Conservation (phyloP, 208 protist genomes). For the Leishmania turanica region DNA sequence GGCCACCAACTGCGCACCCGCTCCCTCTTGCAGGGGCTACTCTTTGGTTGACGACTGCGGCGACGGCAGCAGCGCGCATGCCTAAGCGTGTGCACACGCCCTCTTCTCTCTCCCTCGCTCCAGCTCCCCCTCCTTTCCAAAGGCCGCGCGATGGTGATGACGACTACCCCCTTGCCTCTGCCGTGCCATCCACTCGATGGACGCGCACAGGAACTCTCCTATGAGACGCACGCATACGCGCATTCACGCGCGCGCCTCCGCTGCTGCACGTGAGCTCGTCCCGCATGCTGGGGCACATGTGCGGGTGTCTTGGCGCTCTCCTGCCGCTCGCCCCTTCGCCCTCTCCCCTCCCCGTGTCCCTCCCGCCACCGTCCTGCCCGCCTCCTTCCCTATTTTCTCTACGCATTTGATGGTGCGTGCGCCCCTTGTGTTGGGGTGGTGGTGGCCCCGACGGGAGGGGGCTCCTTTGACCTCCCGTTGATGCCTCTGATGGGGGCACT, state of each 20-base stretch:
- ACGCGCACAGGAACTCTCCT: neutral
- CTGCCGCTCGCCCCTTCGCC: neutral
- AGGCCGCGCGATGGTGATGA: neutral
- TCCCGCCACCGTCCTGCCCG: neutral
- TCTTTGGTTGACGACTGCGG: conserved; percentile 39
- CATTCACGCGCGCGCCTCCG: neutral
- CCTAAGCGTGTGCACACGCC: neutral
- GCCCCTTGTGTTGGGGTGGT: neutral
- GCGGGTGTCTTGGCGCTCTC: neutral
- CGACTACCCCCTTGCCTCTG: neutral
- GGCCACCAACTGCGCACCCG: conserved; percentile 60
- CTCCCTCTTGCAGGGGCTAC: conserved; percentile 66
- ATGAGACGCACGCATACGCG: neutral
- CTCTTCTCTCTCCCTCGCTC: neutral
- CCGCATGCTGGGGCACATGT: neutral
- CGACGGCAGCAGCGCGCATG: neutral
- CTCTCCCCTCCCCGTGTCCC: neutral
- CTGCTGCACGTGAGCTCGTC: neutral
- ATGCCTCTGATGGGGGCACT: neutral
- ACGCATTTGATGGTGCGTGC: neutral
- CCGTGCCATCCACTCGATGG: neutral
- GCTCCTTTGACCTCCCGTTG: neutral
- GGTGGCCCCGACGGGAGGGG: neutral
- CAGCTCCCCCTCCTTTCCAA: neutral
- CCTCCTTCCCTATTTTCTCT: neutral